These are phyloP conservation scores for Cenchrus fungigraminus DNA, from an alignment of 176 grass and related monocot species.

Conservation along the genomic window DNA sequence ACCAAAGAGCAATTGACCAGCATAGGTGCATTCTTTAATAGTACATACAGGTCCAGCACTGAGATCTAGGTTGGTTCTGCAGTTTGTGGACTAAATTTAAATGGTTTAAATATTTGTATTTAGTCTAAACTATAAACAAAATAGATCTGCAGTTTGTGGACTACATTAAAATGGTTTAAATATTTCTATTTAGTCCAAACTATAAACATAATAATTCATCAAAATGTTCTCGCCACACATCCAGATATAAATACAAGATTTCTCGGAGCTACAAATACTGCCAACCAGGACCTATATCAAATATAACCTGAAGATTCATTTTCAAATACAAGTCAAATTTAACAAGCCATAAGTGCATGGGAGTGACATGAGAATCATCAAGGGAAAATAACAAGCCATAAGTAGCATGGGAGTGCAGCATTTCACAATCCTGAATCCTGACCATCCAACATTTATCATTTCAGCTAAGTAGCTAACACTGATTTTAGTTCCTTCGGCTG, in stretches of 20 bases:
- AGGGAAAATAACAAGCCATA: background rate
- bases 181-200: background rate
- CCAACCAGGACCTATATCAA: background rate
- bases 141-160: background rate
- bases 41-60: background rate
- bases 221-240: background rate
- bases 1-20: background rate
- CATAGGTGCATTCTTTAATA: background rate
- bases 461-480: background rate
- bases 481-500: background rate
- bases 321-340: background rate
- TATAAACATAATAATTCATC: background rate
- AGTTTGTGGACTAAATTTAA: too few relatives aligned
- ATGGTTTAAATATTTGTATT: too few relatives aligned
- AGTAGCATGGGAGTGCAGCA: background rate
- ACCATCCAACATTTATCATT: slow-evolving; percentile 1
- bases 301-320: background rate
- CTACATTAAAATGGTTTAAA: background rate
- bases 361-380: background rate
- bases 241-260: background rate
- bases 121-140: too few relatives aligned
- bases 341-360: background rate
- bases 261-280: background rate
- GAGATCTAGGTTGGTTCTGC: too few relatives aligned
- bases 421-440: background rate